These are phyloP conservation scores for Thalassiosira profunda DNA, from an alignment of 108 stramenopile genomes.

Conservation along the genomic window DNA sequence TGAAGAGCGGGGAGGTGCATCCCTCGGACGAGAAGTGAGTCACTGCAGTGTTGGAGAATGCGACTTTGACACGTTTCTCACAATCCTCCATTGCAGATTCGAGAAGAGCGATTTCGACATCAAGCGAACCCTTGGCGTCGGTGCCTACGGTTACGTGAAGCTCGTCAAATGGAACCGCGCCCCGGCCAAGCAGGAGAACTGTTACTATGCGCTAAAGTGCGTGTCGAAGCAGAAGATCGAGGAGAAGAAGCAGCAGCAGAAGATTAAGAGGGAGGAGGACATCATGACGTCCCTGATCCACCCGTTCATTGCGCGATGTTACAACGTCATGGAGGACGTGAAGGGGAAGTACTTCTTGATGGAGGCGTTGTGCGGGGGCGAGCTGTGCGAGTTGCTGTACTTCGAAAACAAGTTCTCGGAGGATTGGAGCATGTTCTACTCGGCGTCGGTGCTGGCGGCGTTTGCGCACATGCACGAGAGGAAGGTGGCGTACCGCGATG, in stretches of 20 bases:
- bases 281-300: slow-evolving; percentile 59
- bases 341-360: slow-evolving; percentile 65
- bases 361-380: slow-evolving; percentile 73
- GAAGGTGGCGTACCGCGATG: slow-evolving; percentile 62
- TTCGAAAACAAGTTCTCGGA: slow-evolving; percentile 57
- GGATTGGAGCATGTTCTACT: slow-evolving; percentile 59
- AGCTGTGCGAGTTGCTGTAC: slow-evolving; percentile 65
- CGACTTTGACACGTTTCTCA: too few species aligned
- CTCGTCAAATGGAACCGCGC: slow-evolving; percentile 47
- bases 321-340: slow-evolving; percentile 53
- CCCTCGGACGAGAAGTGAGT: neutral
- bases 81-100: too few species aligned
- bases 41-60: too few species aligned
- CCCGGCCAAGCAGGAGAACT: slow-evolving; percentile 16
- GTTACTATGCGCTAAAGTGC: slow-evolving; percentile 57
- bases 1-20: slow-evolving; percentile 3
- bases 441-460: slow-evolving; percentile 62
- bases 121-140: slow-evolving; percentile 55
- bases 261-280: slow-evolving; percentile 58
- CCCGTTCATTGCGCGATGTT: slow-evolving; percentile 61
- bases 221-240: slow-evolving; percentile 60
- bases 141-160: slow-evolving; percentile 57
- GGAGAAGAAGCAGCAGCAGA: slow-evolving; percentile 54
- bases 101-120: slow-evolving; percentile 48
- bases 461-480: slow-evolving; percentile 69